These are phyloP conservation scores for Chlorella sp. DNA, from an alignment of 139 green algal species.

Conservation along the genomic window DNA sequence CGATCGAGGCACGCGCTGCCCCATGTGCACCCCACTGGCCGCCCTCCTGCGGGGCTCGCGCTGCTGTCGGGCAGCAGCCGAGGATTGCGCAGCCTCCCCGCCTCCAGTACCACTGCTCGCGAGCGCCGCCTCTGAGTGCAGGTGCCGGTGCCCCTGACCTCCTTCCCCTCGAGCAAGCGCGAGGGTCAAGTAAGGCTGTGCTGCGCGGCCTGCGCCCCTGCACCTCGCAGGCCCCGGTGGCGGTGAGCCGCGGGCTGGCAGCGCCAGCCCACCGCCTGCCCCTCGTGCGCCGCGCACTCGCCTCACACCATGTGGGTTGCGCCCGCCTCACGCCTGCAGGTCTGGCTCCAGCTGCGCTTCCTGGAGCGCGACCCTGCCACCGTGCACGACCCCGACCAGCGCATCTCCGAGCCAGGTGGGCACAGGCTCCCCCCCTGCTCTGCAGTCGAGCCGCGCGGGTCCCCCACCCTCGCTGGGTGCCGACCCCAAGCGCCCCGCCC, in stretches of 20 bases:
- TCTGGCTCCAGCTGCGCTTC: neutral
- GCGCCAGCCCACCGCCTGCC: neutral
- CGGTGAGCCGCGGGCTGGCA: neutral
- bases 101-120: too few species aligned
- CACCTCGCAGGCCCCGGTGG: neutral
- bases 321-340: neutral
- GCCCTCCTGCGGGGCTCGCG: neutral
- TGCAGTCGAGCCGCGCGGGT: too few species aligned
- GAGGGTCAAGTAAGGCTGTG: too few species aligned
- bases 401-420: too few species aligned
- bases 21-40: neutral
- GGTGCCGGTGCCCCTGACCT: slow-evolving; percentile 2
- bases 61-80: neutral
- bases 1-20: neutral
- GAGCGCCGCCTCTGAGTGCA: too few species aligned
- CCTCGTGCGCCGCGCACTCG: neutral
- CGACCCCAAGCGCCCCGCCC: too few species aligned
- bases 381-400: too few species aligned
- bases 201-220: slow-evolving; percentile 1
- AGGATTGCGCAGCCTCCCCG: too few species aligned
- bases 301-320: neutral
- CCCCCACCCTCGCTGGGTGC: too few species aligned
- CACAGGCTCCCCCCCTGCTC: too few species aligned
- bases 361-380: too few species aligned
- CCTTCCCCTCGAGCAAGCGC: neutral